Evolutionary conservation across 225 moss, liverwort and hornwort species (phyloP).

Genomic region (Pseudoscleropodium purum): DNA sequence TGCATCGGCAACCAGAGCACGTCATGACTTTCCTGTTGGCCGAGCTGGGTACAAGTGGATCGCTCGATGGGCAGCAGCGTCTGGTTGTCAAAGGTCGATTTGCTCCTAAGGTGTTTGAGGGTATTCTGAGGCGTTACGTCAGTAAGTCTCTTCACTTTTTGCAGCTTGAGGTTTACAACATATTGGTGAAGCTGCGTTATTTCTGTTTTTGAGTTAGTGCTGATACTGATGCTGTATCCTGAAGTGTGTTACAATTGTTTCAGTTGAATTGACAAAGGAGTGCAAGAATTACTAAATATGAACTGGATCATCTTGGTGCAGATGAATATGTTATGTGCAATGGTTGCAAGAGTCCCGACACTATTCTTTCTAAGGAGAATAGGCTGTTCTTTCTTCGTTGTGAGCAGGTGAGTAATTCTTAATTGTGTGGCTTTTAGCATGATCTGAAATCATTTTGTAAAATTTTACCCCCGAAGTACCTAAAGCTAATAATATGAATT

Average conservation of each 20-base stretch:
- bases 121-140: slow-evolving; percentile 89
- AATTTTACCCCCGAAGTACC: too few relatives aligned
- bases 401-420: slow-evolving; percentile 52
- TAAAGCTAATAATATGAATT: neutral
- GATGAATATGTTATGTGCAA: slow-evolving; percentile 97
- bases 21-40: slow-evolving; percentile 95
- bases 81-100: slow-evolving; percentile 88
- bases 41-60: slow-evolving; percentile 81
- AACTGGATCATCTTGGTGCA: neutral
- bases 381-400: slow-evolving; percentile 89
- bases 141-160: slow-evolving; percentile 49
- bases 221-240: neutral
- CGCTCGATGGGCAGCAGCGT: slow-evolving; percentile 87
- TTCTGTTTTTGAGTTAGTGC: neutral
- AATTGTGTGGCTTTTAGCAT: neutral
- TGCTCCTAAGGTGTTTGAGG: slow-evolving; percentile 86
- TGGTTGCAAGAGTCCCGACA: slow-evolving; percentile 93
- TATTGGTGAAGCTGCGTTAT: neutral
- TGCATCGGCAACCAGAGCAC: slow-evolving; percentile 92
- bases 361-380: slow-evolving; percentile 75
- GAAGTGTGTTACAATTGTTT: neutral
- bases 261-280: neutral
- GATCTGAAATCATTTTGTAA: neutral
- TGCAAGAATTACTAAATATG: neutral
- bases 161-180: neutral